phyloP scores from a whole-genome alignment of 2,329 filamentous ascomycete species.

The Bipolaris bicolor region DNA sequence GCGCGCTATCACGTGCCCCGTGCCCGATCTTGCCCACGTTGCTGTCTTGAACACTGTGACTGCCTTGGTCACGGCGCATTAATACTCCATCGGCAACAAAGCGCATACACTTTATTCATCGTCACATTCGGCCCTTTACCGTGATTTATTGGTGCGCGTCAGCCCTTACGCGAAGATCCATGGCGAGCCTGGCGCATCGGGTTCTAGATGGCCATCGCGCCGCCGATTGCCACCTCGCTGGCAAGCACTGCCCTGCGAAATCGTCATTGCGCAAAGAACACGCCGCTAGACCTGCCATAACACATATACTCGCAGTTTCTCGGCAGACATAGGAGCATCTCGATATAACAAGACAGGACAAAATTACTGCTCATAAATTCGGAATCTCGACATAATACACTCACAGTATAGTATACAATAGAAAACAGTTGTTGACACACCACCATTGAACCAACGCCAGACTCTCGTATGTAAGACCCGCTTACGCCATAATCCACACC shows the following conservation, averaged over 20 bases:
- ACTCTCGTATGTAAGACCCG: neutral
- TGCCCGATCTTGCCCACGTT: neutral
- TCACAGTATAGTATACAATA: neutral
- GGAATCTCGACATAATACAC: neutral
- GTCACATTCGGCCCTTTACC: neutral
- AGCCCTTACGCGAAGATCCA: neutral
- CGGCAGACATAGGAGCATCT: neutral
- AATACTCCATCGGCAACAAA: neutral
- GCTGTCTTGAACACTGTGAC: neutral
- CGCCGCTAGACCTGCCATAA: conserved; percentile 2
- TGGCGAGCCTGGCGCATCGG: conserved; percentile 1
- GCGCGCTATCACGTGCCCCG: conserved; percentile 15
- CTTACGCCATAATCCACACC: conserved; percentile 1
- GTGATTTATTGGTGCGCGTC: neutral
- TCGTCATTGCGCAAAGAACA: conserved; percentile 8
- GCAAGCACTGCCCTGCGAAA: conserved; percentile 5
- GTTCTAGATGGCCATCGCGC: conserved; percentile 4
- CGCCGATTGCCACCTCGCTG: conserved; percentile 9
- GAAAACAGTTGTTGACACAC: neutral
- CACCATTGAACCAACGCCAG: neutral
- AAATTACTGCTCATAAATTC: no score
- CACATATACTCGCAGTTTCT: neutral
- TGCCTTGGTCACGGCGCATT: neutral
- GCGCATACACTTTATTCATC: neutral
- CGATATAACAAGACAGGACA: neutral